phyloP scores from a whole-genome alignment of 441 rosid genomes.

The Codiaeum variegatum region DNA sequence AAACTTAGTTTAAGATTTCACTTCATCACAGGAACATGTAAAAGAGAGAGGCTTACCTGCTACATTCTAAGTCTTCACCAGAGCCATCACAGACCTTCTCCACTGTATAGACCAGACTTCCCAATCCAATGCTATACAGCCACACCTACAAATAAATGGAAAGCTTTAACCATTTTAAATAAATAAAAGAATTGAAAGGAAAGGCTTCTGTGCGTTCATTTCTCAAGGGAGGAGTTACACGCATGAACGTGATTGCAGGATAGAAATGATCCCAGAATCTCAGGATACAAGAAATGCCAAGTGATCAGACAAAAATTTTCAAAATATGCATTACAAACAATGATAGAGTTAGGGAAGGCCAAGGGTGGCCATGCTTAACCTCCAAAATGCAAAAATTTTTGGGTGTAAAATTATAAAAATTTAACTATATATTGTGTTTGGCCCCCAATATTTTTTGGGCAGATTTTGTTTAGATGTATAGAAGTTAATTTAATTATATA shows the following conservation, averaged over 20 bases:
- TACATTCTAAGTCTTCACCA: constrained; percentile 85
- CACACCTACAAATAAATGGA: constrained; percentile 52
- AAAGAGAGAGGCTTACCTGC: constrained; percentile 46
- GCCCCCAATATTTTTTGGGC: no score
- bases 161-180: background rate
- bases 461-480: no score
- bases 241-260: background rate
- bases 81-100: constrained; percentile 83
- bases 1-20: background rate
- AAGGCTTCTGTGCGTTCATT: background rate
- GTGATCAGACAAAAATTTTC: background rate
- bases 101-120: constrained; percentile 48
- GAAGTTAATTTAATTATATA: no score
- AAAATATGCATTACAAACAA: background rate
- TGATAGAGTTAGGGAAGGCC: no score
- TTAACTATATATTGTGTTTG: no score
- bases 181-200: background rate
- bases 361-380: no score
- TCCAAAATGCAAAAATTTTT: no score
- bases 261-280: constrained; percentile 2
- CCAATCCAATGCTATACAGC: constrained; percentile 58
- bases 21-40: constrained; percentile 3
- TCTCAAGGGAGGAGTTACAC: background rate
- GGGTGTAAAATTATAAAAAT: no score
- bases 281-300: background rate